A percentile compares a stretch with the other conserved stretches of the same genome.
Evolutionary conservation across 164 flowering plant genomes (phyloP).

Genomic region (Saururus chinensis): DNA sequence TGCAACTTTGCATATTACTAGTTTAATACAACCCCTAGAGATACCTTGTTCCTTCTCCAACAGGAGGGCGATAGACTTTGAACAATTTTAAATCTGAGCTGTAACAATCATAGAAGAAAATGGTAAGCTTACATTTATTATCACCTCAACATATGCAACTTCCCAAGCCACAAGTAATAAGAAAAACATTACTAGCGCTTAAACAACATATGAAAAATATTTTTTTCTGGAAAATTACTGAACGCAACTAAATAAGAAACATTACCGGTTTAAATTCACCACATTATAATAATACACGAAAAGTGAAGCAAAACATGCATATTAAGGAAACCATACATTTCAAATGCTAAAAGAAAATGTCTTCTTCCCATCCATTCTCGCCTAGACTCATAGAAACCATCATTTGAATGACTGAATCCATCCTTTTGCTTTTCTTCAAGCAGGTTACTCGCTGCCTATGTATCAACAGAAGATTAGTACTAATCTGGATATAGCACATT

Average conservation of each 20-base stretch:
- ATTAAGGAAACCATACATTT: conserved; percentile 30
- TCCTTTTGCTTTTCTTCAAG: conserved; percentile 69
- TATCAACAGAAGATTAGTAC: neutral
- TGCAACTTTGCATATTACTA: too few species aligned
- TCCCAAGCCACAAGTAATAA: too few species aligned
- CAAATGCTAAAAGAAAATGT: conserved; percentile 77
- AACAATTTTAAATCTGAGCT: conserved; percentile 63
- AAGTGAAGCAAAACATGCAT: neutral
- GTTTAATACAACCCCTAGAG: neutral
- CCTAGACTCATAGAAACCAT: conserved; percentile 88
- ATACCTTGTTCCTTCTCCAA: conserved; percentile 90
- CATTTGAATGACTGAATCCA: conserved; percentile 41
- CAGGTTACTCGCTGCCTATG: conserved; percentile 59
- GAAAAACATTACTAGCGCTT: neutral
- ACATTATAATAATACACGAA: neutral
- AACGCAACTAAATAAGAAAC: too few species aligned
- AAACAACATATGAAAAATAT: neutral
- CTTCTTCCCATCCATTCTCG: conserved; percentile 97
- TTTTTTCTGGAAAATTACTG: neutral
- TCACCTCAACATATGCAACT: too few species aligned
- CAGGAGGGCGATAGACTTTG: conserved; percentile 80
- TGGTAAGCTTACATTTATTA: neutral
- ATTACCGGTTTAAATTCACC: neutral
- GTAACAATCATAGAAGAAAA: conserved; percentile 21
- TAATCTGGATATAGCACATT: too few species aligned